Conservation (phyloP, 2,329 filamentous ascomycete genomes). For the Tolypocladium paradoxum region DNA sequence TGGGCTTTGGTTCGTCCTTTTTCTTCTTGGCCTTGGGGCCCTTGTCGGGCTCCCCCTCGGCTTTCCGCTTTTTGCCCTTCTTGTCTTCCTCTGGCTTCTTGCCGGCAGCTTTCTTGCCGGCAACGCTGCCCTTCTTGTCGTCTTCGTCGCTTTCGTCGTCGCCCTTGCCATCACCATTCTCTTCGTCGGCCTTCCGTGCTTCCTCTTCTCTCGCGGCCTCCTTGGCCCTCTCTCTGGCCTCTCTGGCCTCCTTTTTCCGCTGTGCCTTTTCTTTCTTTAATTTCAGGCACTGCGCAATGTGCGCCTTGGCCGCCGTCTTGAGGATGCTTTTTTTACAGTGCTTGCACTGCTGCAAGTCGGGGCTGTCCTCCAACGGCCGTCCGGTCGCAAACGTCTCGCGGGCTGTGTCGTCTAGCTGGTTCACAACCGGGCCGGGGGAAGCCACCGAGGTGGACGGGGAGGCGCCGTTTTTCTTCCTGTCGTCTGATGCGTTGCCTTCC, state of each 20-base stretch:
- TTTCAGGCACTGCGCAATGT: conserved; percentile 74
- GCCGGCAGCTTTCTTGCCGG: conserved; percentile 51
- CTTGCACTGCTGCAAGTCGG: conserved; percentile 78
- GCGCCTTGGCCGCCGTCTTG: conserved; percentile 61
- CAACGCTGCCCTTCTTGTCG: conserved; percentile 30
- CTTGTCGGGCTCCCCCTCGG: conserved; percentile 67
- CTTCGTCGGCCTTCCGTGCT: conserved; percentile 38
- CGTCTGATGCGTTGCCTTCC: conserved; percentile 23
- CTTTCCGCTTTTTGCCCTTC: conserved; percentile 70
- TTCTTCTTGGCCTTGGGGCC: conserved; percentile 86
- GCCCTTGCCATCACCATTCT: conserved; percentile 36
- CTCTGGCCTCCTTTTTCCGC: conserved; percentile 63
- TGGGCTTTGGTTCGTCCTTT: conserved; percentile 82
- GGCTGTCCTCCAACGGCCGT: conserved; percentile 67
- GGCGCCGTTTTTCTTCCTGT: conserved; percentile 41
- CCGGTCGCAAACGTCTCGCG: conserved; percentile 73
- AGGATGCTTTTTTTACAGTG: conserved; percentile 87
- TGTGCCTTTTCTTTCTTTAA: conserved; percentile 76
- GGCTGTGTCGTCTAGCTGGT: conserved; percentile 63
- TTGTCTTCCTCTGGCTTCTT: conserved; percentile 58
- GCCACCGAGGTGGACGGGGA: conserved; percentile 30
- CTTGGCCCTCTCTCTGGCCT: conserved; percentile 56
- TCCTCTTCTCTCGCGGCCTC: conserved; percentile 50
- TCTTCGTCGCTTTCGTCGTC: conserved; percentile 37
- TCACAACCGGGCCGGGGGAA: conserved; percentile 47